These are phyloP conservation scores for Vishniacozyma victoriae DNA, from an alignment of 768 basidiomycete species.

Conservation along the genomic window DNA sequence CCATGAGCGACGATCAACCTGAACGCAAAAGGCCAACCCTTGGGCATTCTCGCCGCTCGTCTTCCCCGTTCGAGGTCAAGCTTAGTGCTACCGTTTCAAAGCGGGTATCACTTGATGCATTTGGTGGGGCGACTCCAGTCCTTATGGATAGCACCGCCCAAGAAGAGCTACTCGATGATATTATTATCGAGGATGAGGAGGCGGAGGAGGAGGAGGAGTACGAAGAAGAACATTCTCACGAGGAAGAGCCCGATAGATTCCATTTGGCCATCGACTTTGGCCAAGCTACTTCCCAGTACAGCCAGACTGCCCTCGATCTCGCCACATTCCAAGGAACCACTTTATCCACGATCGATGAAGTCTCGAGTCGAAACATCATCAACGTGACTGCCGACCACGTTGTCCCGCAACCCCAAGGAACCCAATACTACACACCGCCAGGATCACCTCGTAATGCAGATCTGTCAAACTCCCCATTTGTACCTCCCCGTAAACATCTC, in stretches of 20 bases:
- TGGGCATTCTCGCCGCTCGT: too few species aligned
- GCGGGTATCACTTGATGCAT: slow-evolving; percentile 35
- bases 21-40: too few species aligned
- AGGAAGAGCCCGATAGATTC: not conserved
- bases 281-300: not conserved
- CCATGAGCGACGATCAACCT: not conserved
- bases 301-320: too few species aligned
- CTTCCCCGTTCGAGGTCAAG: slow-evolving; percentile 38
- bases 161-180: slow-evolving; percentile 2
- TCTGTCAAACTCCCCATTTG: not conserved
- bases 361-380: too few species aligned
- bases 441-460: not conserved
- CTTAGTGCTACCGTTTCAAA: slow-evolving; percentile 29
- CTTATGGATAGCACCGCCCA: slow-evolving; percentile 11
- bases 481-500: not conserved
- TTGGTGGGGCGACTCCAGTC: slow-evolving; percentile 19
- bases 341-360: slow-evolving; percentile 10
- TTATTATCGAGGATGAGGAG: not conserved
- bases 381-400: not conserved
- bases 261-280: not conserved
- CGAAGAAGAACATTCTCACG: not conserved
- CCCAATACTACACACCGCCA: not conserved
- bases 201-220: slow-evolving; percentile 1
- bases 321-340: slow-evolving; percentile 1
- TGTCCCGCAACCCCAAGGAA: not conserved